Conservation (phyloP, 352 stramenopile genomes). For the Phytophthora pini region DNA sequence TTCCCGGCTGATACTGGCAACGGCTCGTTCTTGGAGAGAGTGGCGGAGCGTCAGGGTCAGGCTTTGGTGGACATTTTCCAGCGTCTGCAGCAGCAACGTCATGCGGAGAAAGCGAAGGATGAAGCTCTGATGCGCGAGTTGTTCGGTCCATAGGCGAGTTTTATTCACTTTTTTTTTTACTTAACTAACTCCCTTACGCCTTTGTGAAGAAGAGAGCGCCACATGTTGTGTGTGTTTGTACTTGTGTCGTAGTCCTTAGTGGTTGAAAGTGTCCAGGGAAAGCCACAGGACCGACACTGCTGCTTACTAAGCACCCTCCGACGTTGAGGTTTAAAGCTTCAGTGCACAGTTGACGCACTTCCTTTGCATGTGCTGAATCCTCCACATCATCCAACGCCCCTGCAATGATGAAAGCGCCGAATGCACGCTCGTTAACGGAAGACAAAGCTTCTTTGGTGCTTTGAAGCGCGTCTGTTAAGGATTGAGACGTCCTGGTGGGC, state of each 20-base stretch:
- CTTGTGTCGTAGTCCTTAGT: constrained; percentile 3
- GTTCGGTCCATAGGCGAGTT: constrained; percentile 19
- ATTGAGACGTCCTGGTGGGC: constrained; percentile 15
- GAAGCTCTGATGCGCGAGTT: constrained; percentile 38
- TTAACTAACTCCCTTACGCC: constrained; percentile 14
- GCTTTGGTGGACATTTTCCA: constrained; percentile 47
- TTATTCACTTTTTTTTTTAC: constrained; percentile 10
- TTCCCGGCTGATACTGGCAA: constrained; percentile 40
- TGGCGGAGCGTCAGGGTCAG: constrained; percentile 43
- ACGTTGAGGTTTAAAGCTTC: constrained; percentile 23
- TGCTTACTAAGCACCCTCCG: constrained; percentile 45
- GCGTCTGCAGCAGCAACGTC: constrained; percentile 35
- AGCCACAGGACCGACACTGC: constrained; percentile 46
- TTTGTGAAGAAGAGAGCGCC: constrained; percentile 52
- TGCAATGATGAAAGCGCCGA: constrained; percentile 43
- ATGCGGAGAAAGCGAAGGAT: constrained; percentile 38
- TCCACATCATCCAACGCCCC: constrained; percentile 44
- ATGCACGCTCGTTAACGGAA: constrained; percentile 10
- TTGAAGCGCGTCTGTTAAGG: constrained; percentile 30
- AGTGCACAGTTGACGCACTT: constrained; percentile 29
- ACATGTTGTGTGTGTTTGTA: constrained; percentile 59
- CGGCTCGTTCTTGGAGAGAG: constrained; percentile 44
- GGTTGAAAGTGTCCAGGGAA: constrained; percentile 23
- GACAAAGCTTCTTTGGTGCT: constrained; percentile 6
- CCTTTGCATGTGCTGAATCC: constrained; percentile 24